A percentile compares a stretch with the other conserved stretches of the same genome.
Conservation (phyloP, 2,329 filamentous ascomycete genomes). For the Calonectria fujianensis region DNA sequence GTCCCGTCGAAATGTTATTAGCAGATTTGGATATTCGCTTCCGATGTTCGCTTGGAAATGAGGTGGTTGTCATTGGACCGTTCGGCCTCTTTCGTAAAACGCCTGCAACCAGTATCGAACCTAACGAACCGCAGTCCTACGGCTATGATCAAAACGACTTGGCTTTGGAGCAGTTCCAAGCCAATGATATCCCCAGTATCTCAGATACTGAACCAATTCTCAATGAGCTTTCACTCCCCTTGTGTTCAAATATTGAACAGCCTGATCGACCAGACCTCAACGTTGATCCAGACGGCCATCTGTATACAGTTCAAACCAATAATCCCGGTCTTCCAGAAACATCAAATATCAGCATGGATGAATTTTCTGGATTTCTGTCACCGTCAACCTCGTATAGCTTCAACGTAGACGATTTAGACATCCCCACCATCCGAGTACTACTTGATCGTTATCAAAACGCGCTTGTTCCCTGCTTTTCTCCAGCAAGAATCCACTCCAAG, state of each 20-base stretch:
- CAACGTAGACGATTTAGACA: conserved; percentile 31
- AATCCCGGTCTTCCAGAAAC: neutral
- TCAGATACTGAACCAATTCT: neutral
- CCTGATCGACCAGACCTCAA: neutral
- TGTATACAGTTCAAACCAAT: neutral
- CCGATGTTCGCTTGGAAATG: neutral
- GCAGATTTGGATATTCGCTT: conserved; percentile 20
- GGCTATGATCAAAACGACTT: neutral
- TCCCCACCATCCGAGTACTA: conserved; percentile 30
- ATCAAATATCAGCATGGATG: neutral
- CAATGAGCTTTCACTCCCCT: neutral
- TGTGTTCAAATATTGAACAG: neutral
- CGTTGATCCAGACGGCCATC: neutral
- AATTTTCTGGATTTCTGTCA: conserved; percentile 6
- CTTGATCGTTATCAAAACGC: conserved; percentile 34
- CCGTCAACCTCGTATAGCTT: conserved; percentile 27
- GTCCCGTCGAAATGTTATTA: conserved; percentile 1
- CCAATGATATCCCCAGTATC: neutral
- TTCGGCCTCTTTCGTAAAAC: neutral
- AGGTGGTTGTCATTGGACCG: conserved; percentile 5
- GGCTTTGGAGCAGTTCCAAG: neutral
- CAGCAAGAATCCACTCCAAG: conserved; percentile 28
- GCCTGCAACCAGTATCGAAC: neutral
- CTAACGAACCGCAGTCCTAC: neutral
- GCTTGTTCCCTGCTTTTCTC: conserved; percentile 28